Evolutionary conservation across 768 basidiomycete species (phyloP), one percentile per base, ranked within the genome.

Genomic region (Mycena epipterygia): DNA sequence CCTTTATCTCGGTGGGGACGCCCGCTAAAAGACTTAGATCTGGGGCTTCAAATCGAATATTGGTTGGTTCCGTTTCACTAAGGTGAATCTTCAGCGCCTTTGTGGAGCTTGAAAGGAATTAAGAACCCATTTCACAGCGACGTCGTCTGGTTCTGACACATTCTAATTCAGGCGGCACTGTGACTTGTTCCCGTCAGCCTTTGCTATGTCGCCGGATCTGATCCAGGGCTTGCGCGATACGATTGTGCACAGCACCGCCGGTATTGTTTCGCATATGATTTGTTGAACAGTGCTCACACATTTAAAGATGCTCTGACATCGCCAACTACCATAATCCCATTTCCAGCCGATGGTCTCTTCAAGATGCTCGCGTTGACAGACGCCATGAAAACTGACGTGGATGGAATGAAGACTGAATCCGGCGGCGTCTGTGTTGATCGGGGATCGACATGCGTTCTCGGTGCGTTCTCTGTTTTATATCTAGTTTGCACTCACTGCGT

Each of bases 101-200:
- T n/a, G 29, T 5, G 3, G 52, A 30, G 14, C 33, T 35, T 23
- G 17, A 27, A 12, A 9, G 6, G n/a, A 39, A 2, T 25, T 25
- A 13, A 44, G 6, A 5, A n/a, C 21, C 21, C 42, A 14, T 44
- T 44, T 25, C n/a, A 41, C 5, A 57, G 2, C n/a, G n/a, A n/a
- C n/a, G 32, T n/a, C 17, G 11, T 57, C 37, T 7, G 16, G 12
- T 25, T 23, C 8, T 17, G 27, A 5, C 1, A 23, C 32, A 23
- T 62, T 19, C 1, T 13, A n/a, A n/a, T n/a, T n/a, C n/a, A 63
- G 61, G 61, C 61, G 9, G 23, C 61, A 63, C 42, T 52, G 49
- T 23, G 61, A 63, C 19, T 21, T 52, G 3, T 63, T 63, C 27
- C 61, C 61, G 12, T 6, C 48, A 0, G 41, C 29, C 5, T 1